Evolutionary conservation across 306 rosid genomes (phyloP).

Genomic region (Cercis canadensis): DNA sequence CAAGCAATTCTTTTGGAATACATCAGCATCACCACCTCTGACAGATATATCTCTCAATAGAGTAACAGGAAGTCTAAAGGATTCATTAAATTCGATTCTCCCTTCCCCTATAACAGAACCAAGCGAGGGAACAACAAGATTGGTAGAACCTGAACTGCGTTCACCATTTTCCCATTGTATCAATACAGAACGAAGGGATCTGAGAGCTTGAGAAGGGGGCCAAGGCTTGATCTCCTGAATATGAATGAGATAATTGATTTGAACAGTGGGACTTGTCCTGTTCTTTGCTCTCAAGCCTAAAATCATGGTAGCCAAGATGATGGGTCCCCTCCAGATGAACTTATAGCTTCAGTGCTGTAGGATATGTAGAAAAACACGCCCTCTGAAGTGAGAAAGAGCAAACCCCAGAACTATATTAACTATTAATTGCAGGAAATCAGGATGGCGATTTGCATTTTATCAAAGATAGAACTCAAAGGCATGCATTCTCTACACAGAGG

Average conservation of each 20-base stretch:
- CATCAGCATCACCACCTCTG: constrained; percentile 62
- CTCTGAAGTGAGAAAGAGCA: constrained; percentile 36
- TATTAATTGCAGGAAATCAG: constrained; percentile 28
- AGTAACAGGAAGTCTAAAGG: constrained; percentile 77
- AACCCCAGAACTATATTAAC: too few species aligned
- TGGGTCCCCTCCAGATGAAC: constrained; percentile 24
- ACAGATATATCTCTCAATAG: constrained; percentile 72
- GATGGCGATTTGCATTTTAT: constrained; percentile 22
- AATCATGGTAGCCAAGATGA: constrained; percentile 55
- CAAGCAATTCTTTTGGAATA: constrained; percentile 78
- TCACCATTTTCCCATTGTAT: constrained; percentile 96
- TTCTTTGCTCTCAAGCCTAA: constrained; percentile 73
- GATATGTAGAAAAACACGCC: constrained; percentile 35
- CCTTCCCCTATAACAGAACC: constrained; percentile 80
- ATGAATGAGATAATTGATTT: constrained; percentile 67
- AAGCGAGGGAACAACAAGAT: constrained; percentile 63
- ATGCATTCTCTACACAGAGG: background rate
- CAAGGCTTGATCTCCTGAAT: constrained; percentile 92
- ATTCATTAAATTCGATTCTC: constrained; percentile 76
- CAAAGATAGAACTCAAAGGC: constrained; percentile 26
- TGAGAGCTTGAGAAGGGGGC: constrained; percentile 91
- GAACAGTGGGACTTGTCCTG: constrained; percentile 62
- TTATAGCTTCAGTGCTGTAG: constrained; percentile 41
- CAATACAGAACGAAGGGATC: constrained; percentile 70
- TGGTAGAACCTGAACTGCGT: constrained; percentile 82